phyloP scores from a whole-genome alignment of 345 rosid species.

The Pugionium cornutum region DNA sequence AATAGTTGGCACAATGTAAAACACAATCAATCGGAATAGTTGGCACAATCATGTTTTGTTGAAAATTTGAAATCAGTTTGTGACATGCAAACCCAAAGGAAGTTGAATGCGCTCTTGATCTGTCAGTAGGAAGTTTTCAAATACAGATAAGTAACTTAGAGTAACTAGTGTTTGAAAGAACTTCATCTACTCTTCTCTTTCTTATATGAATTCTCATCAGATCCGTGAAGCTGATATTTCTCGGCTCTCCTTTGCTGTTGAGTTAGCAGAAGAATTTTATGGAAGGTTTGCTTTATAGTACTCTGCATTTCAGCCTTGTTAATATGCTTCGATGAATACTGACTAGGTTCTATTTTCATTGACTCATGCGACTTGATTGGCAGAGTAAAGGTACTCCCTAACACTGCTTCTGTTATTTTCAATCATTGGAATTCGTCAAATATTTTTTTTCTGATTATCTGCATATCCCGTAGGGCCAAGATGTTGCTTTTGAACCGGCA shows the following conservation, averaged over 20 bases:
- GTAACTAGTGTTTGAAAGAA: conserved; percentile 15
- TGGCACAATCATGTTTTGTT: background rate
- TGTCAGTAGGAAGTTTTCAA: conserved; percentile 12
- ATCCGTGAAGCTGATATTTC: conserved; percentile 99
- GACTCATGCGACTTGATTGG: conserved; percentile 40
- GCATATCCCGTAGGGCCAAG: conserved; percentile 73
- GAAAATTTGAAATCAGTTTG: background rate
- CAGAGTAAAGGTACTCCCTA: conserved; percentile 88
- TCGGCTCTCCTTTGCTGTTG: conserved; percentile 96
- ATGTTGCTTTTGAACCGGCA: conserved; percentile 95
- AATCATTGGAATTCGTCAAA: conserved; percentile 18
- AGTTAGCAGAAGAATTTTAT: conserved; percentile 99
- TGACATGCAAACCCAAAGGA: background rate
- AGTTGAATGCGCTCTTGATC: conserved; percentile 1
- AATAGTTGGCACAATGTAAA: no score
- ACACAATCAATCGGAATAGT: background rate
- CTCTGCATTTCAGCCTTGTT: conserved; percentile 22
- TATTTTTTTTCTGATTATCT: conserved; percentile 34
- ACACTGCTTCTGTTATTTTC: conserved; percentile 29
- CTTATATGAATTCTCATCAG: conserved; percentile 47
- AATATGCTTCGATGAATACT: conserved; percentile 36
- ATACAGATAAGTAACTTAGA: background rate
- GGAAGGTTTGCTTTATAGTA: conserved; percentile 65
- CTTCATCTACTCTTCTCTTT: conserved; percentile 16
- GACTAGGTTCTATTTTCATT: conserved; percentile 48